Percentiles rank a stretch among this genome's conserved stretches.
These are phyloP conservation scores for Euphorbia lathyris DNA, from an alignment of 345 rosid species.

Conservation along the genomic window DNA sequence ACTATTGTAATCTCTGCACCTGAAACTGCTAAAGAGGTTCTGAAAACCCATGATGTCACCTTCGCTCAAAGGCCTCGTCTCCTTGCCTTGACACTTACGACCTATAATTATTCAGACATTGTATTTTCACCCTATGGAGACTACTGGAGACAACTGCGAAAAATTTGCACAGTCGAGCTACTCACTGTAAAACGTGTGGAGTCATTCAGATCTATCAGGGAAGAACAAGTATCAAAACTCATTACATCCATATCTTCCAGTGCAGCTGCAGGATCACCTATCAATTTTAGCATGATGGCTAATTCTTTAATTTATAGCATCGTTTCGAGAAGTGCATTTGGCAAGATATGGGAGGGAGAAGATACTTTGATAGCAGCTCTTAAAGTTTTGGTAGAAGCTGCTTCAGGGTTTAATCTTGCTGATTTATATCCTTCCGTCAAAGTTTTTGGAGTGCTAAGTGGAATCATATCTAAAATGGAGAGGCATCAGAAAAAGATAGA, in stretches of 20 bases:
- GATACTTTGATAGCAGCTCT: not conserved
- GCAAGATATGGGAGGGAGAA: constrained; percentile 6
- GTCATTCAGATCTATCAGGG: too few species aligned
- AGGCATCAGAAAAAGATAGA: not conserved
- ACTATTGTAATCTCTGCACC: not conserved
- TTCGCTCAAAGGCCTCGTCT: not conserved
- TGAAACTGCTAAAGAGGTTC: not conserved
- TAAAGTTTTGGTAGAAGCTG: not conserved
- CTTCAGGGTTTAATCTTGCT: not conserved
- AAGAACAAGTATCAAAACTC: not conserved
- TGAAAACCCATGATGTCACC: not conserved
- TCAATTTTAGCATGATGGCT: not conserved
- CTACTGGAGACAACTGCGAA: too few species aligned
- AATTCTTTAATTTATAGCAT: not conserved
- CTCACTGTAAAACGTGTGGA: too few species aligned
- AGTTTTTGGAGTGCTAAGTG: not conserved
- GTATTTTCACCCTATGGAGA: too few species aligned
- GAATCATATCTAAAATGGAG: not conserved
- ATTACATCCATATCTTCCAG: not conserved
- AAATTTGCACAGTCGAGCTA: too few species aligned
- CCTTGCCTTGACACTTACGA: not conserved
- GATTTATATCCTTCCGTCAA: constrained; percentile 7
- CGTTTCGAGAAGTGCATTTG: not conserved
- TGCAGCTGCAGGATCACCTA: not conserved
- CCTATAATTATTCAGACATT: too few species aligned